These are phyloP conservation scores for Penicillium robsamsonii DNA, from an alignment of 495 filamentous ascomycete species.

Conservation along the genomic window DNA sequence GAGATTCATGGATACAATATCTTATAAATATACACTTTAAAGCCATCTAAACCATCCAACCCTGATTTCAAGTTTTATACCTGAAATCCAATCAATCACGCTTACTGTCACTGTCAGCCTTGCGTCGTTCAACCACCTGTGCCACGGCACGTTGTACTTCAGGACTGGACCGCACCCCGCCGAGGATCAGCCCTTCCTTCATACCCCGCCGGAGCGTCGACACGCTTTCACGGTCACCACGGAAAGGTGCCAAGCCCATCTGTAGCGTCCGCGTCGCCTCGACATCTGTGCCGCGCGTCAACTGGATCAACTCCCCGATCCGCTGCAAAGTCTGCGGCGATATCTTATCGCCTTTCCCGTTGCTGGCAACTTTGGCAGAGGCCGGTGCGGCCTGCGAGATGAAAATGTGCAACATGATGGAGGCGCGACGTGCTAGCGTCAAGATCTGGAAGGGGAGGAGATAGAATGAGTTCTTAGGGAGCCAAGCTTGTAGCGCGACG, in stretches of 20 bases:
- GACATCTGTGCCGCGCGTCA: constrained; percentile 55
- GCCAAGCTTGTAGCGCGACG: constrained; percentile 43
- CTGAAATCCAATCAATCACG: constrained; percentile 14
- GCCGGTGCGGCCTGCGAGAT: constrained; percentile 69
- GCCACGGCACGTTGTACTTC: constrained; percentile 75
- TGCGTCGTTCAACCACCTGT: constrained; percentile 56
- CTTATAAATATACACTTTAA: not conserved
- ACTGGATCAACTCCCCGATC: constrained; percentile 41
- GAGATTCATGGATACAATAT: not conserved
- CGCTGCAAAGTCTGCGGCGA: constrained; percentile 40
- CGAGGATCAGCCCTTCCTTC: constrained; percentile 74
- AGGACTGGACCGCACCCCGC: constrained; percentile 66
- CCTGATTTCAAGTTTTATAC: not conserved
- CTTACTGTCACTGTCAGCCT: constrained; percentile 24
- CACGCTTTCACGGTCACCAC: constrained; percentile 61
- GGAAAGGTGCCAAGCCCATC: constrained; percentile 81
- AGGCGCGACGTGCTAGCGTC: constrained; percentile 68
- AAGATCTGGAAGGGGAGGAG: constrained; percentile 90
- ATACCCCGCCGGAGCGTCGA: constrained; percentile 60
- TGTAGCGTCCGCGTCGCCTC: constrained; percentile 70
- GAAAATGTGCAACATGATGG: constrained; percentile 83
- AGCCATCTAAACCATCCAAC: not conserved
- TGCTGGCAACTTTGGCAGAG: not conserved
- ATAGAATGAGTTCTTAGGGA: constrained; percentile 56
- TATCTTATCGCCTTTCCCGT: constrained; percentile 21